Base-by-base conservation (phyloP, 768 basidiomycete species). In the Lactarius pseudohatsudake region DNA sequence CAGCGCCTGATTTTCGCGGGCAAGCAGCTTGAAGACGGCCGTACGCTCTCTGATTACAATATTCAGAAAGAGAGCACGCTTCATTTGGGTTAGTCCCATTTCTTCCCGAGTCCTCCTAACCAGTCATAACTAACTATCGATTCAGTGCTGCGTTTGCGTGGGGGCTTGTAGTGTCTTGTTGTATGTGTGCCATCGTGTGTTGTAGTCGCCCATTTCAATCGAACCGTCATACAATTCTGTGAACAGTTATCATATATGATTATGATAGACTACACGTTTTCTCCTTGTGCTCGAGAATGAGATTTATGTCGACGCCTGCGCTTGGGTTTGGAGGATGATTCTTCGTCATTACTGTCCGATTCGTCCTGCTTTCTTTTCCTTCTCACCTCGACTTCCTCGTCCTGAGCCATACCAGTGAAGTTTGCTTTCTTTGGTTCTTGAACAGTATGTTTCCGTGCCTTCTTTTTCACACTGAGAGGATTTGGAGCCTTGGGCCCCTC, bases 21-120 rank as follows among this genome's bases (percentile, higher is more conserved):
- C 56, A 96, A 96, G 81, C 94, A 96, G 74, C 79, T 96, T 13
- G 95, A 96, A 76, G 95, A 97, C 64, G 95, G 95, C 3, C 90
- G 95, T 57, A 97, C 94, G 0, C 83, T 95, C 4, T 80, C 81
- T 69, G 88, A 91, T 62, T 90, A 90, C 74, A 90, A 91, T 75
- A 91, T 90, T 41, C 90, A 91, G 83, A 88, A 91, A 79, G 90
- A 90, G 76, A 87, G 86, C 0, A 90, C 89, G 0, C 85, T 89
- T 41, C 89, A 90, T 66, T 76, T 91, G n/a, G 70, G 70, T 70
- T 16, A 53, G 67, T 57, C n/a, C 9, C 3, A n/a, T 18, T 59
- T 45, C 9, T 26, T 16, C 11, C 11, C 15, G 30, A 20, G 11
- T 10, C 32, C 32, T 45, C 11, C 4, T 3, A 4, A 56, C 1